Base-by-base conservation (phyloP, 192 early-diverging fungal species). In the Podila minutissima region DNA sequence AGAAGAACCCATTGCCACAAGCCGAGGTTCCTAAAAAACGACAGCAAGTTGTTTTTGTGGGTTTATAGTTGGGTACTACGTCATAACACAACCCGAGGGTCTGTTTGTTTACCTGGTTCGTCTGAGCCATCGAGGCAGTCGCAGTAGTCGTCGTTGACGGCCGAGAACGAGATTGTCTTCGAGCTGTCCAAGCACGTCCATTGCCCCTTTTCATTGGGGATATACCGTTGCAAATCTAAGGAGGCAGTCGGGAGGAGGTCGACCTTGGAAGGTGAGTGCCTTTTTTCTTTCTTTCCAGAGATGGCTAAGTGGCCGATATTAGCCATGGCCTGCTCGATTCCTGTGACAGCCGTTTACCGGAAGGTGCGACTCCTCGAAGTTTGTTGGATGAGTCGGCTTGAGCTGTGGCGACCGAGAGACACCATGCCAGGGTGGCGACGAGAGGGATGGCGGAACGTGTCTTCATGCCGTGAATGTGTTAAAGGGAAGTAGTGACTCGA, bases 111-210 rank as follows among this genome's bases (percentile, higher is more conserved):
- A 93, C 94, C 97, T 28, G 97, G 95, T 75, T 99, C 97, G 81
- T 99, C 97, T 17, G 92, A 93, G 4, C 97, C 96, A 83, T 99
- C 97, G 50, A 85, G 29, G 73, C 97, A 99, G 84, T 99, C 97
- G 87, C 97, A 99, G 71, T 97, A 99, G 83, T 99, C 95, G 82
- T 99, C 97, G 65, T 99, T 99, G 50, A 99, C 90, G 3, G 90
- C 87, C 2, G 82, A 75, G 66, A 89, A 92, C 2, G 91, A 89
- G 32, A 98, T 94, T 26, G 48, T 75, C 32, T 86, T 85, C 9
- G 91, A 90, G 8, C 89, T 90, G 71, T 97, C 95, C 24, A 95
- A 81, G 67, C 97, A 98, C 1, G 24, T 82, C 82, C 93, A 95
- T 8, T 83, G 46, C 6, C 29, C 22, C 19, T 32, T 29, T 3